phyloP scores from a whole-genome alignment of 805 yeast genomes.

The Starmerella geochares region DNA sequence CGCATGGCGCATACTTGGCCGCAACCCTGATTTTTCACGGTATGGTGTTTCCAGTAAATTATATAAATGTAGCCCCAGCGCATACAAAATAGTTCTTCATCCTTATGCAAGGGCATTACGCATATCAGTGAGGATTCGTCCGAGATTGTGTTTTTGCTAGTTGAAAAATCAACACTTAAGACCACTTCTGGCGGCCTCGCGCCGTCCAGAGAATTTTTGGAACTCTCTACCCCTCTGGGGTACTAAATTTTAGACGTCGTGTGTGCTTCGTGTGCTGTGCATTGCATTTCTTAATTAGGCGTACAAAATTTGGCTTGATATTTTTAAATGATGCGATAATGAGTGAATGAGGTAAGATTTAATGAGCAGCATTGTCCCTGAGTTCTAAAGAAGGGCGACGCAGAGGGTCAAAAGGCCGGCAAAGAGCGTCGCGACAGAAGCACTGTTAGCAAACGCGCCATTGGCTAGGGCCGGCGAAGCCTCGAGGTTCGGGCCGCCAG shows the following conservation, averaged over 20 bases:
- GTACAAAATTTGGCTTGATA: neutral
- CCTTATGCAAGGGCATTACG: conserved; percentile 99
- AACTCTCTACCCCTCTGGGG: conserved; percentile 21
- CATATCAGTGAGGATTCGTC: conserved; percentile 99
- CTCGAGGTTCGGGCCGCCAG: neutral
- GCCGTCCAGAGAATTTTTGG: conserved; percentile 28
- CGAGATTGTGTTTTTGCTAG: conserved; percentile 99
- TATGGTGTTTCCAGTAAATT: neutral
- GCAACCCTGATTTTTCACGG: neutral
- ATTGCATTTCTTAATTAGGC: neutral
- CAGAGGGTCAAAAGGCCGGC: conserved; percentile 5
- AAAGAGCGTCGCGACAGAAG: conserved; percentile 1
- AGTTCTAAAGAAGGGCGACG: neutral
- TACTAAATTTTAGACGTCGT: neutral
- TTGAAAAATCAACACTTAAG: conserved; percentile 94
- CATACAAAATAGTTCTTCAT: conserved; percentile 52
- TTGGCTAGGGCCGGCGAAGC: conserved; percentile 12
- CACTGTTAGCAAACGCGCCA: conserved; percentile 4
- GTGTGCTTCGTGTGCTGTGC: neutral
- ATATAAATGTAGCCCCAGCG: too few species aligned
- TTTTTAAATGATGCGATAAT: neutral
- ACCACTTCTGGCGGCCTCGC: conserved; percentile 43
- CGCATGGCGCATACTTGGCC: neutral
- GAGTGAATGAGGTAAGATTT: neutral
- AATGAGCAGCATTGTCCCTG: neutral